These are phyloP conservation scores for Podosphaera xanthii DNA, from an alignment of 2,329 filamentous ascomycete genomes.

Conservation along the genomic window DNA sequence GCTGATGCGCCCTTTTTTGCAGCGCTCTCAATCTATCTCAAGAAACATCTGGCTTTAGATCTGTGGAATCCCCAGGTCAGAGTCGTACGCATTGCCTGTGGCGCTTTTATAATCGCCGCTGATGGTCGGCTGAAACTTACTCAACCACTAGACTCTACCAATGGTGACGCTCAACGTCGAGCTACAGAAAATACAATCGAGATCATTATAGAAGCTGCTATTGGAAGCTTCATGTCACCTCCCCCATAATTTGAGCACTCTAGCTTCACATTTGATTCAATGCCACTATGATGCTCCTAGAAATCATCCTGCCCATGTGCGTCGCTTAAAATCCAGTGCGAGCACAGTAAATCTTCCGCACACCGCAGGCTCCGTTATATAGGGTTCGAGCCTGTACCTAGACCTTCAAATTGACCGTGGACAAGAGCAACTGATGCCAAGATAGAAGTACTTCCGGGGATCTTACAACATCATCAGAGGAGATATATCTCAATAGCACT, in stretches of 20 bases:
- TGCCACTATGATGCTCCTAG: no score
- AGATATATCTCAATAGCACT: background rate
- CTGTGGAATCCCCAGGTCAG: slow-evolving; percentile 19
- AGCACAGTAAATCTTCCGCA: no score
- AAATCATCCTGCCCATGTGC: no score
- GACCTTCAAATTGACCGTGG: no score
- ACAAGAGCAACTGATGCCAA: no score
- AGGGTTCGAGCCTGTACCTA: no score
- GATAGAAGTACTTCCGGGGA: no score
- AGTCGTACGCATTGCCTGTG: slow-evolving; percentile 21
- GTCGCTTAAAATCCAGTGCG: no score
- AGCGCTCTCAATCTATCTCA: slow-evolving; percentile 19
- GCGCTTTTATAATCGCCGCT: slow-evolving; percentile 19
- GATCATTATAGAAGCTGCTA: slow-evolving; percentile 7
- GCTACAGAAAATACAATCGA: slow-evolving; percentile 10
- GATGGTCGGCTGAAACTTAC: slow-evolving; percentile 21
- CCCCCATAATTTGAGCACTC: no score
- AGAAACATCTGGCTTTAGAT: slow-evolving; percentile 20
- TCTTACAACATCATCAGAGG: no score
- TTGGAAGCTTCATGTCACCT: background rate
- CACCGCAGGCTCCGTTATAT: no score
- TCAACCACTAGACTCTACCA: slow-evolving; percentile 2
- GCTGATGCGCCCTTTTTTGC: slow-evolving; percentile 17
- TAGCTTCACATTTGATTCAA: no score
- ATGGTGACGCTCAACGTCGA: slow-evolving; percentile 5